These are phyloP conservation scores for Fonsecaea pedrosoi DNA, from an alignment of 2,329 filamentous ascomycete genomes.

Conservation along the genomic window DNA sequence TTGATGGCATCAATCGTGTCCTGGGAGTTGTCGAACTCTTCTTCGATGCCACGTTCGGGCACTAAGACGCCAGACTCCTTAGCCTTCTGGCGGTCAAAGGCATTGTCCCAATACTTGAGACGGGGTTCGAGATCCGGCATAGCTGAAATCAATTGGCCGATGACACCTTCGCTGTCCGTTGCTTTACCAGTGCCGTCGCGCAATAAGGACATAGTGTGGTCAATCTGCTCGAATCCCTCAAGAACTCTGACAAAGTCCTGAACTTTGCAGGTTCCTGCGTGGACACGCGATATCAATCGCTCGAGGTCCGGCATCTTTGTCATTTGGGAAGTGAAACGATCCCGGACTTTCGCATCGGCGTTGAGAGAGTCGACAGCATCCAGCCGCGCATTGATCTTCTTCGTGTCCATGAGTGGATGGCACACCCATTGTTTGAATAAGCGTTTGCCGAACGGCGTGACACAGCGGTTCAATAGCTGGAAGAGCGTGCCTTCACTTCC, in stretches of 20 bases:
- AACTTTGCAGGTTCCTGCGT: constrained; percentile 86
- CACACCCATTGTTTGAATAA: constrained; percentile 97
- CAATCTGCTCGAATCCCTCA: constrained; percentile 96
- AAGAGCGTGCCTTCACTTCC: constrained; percentile 86
- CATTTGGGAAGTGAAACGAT: constrained; percentile 86
- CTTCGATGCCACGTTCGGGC: constrained; percentile 84
- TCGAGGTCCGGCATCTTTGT: constrained; percentile 94
- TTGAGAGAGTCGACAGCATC: constrained; percentile 95
- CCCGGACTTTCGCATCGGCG: constrained; percentile 77
- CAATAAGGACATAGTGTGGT: constrained; percentile 86
- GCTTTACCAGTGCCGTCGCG: constrained; percentile 67
- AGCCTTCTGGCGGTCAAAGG: constrained; percentile 83
- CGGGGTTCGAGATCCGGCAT: constrained; percentile 84
- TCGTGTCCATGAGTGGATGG: constrained; percentile 85
- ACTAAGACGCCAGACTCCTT: constrained; percentile 81
- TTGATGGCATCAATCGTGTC: constrained; percentile 78
- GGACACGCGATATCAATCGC: constrained; percentile 89
- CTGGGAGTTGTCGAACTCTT: constrained; percentile 87
- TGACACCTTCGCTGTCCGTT: constrained; percentile 71
- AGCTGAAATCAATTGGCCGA: constrained; percentile 78
- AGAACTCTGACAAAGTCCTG: constrained; percentile 93
- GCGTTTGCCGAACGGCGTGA: constrained; percentile 96
- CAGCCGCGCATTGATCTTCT: constrained; percentile 88
- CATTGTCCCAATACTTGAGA: constrained; percentile 84
- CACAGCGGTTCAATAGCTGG: constrained; percentile 86